Percentiles rank a stretch among this genome's conserved stretches.
Evolutionary conservation across 169 alveolate genomes (phyloP).

Genomic region (Cryptosporidium felis): DNA sequence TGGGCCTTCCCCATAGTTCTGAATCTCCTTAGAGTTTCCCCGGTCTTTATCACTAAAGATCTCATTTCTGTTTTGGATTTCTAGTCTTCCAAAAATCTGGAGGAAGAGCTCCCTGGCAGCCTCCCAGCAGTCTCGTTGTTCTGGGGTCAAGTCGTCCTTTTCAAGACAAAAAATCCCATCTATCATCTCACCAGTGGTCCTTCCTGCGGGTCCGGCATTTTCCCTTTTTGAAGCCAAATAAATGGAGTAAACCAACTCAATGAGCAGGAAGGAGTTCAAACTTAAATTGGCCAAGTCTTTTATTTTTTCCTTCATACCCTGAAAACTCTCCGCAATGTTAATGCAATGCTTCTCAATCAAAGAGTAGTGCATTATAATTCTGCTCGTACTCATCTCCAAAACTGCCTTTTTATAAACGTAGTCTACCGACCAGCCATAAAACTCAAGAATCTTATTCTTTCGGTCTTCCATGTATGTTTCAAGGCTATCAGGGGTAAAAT

Average conservation of each 20-base stretch:
- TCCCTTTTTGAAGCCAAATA: no score
- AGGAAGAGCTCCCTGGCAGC: no score
- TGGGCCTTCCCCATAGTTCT: no score
- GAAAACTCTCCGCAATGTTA: background rate
- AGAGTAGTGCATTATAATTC: slow-evolving; percentile 3
- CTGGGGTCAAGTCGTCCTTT: no score
- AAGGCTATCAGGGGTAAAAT: background rate
- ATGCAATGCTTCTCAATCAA: slow-evolving; percentile 1
- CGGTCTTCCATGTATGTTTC: background rate
- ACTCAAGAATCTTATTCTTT: background rate
- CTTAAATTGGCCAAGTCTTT: background rate
- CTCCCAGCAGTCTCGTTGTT: no score
- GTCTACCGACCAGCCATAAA: slow-evolving; percentile 32
- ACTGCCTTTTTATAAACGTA: background rate
- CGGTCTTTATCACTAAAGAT: no score
- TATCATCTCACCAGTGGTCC: no score
- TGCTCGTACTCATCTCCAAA: slow-evolving; percentile 4
- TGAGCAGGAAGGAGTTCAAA: slow-evolving; percentile 10
- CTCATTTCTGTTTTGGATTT: no score
- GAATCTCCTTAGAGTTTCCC: no score
- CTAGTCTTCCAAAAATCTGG: no score
- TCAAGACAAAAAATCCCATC: no score
- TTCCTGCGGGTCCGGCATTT: no score
- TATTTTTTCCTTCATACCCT: background rate
- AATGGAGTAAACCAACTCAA: background rate